Evolutionary conservation across 768 basidiomycete genomes (phyloP).

Genomic region (Pisolithus tinctorius): DNA sequence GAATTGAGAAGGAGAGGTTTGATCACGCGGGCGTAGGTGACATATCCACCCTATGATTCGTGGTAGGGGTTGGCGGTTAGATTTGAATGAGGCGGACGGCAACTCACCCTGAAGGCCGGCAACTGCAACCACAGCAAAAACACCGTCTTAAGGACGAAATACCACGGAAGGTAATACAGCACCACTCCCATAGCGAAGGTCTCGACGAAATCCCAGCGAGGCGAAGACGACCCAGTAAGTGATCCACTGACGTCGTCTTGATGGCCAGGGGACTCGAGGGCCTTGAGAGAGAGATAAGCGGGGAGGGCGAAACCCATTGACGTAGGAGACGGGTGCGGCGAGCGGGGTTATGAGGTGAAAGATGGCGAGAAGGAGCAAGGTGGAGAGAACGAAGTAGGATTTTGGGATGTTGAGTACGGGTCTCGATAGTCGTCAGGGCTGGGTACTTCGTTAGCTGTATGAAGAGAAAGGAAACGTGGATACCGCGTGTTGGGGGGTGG

Average conservation of each 20-base stretch:
- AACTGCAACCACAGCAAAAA: constrained; percentile 93
- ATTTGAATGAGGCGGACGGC: neutral
- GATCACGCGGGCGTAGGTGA: constrained; percentile 66
- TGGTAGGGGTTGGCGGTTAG: neutral
- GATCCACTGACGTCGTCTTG: constrained; percentile 93
- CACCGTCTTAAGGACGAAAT: constrained; percentile 86
- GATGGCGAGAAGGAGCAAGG: constrained; percentile 55
- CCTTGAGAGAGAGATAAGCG: constrained; percentile 92
- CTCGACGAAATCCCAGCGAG: constrained; percentile 89
- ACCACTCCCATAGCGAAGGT: constrained; percentile 75
- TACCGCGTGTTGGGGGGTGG: too few species aligned
- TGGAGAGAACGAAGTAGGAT: constrained; percentile 78
- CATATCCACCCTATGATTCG: constrained; percentile 71
- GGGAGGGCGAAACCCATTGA: constrained; percentile 94
- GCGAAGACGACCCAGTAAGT: constrained; percentile 98
- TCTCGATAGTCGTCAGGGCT: constrained; percentile 74
- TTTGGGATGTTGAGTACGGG: constrained; percentile 91
- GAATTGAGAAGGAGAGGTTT: constrained; percentile 75
- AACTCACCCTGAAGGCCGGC: constrained; percentile 64
- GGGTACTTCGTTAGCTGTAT: constrained; percentile 79
- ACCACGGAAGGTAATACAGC: constrained; percentile 93
- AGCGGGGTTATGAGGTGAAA: constrained; percentile 87
- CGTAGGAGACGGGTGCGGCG: constrained; percentile 87
- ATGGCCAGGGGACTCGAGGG: constrained; percentile 79
- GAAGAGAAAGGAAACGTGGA: neutral